Percentiles rank a stretch among this genome's conserved stretches.
These are phyloP conservation scores for Brettanomyces sp. DNA, from an alignment of 805 yeast species.

Conservation along the genomic window DNA sequence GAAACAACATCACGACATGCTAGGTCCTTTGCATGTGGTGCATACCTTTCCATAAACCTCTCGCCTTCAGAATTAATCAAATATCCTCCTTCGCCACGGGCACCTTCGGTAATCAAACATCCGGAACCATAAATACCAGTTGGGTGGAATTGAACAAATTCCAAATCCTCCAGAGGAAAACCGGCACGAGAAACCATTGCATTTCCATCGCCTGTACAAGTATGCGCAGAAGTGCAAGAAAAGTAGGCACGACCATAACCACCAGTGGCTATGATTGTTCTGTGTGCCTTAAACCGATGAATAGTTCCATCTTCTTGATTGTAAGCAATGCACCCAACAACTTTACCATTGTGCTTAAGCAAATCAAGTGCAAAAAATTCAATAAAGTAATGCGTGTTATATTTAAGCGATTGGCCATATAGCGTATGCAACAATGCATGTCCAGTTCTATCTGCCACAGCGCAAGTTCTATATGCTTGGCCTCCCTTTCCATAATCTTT, in stretches of 20 bases:
- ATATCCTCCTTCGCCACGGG: conserved; percentile 99
- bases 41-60: conserved; percentile 98
- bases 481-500: conserved; percentile 96
- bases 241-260: conserved; percentile 98
- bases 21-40: conserved; percentile 96
- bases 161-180: conserved; percentile 93
- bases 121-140: conserved; percentile 99
- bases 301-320: conserved; percentile 98
- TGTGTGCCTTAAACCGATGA: conserved; percentile 95
- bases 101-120: conserved; percentile 98
- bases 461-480: conserved; percentile 98
- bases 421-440: conserved; percentile 93
- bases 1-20: conserved; percentile 98
- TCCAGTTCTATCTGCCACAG: conserved; percentile 99
- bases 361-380: conserved; percentile 95
- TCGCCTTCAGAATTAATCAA: conserved; percentile 95
- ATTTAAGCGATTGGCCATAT: conserved; percentile 93
- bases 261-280: conserved; percentile 96
- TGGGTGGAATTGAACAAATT: conserved; percentile 98
- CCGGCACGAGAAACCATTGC: conserved; percentile 99
- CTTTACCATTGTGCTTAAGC: conserved; percentile 88
- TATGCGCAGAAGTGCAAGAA: conserved; percentile 98
- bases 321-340: conserved; percentile 95
- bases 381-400: conserved; percentile 95
- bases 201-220: conserved; percentile 98